Evolutionary conservation across 148 eudicot species (phyloP).

Genomic region (Vaccinium corymbosum): DNA sequence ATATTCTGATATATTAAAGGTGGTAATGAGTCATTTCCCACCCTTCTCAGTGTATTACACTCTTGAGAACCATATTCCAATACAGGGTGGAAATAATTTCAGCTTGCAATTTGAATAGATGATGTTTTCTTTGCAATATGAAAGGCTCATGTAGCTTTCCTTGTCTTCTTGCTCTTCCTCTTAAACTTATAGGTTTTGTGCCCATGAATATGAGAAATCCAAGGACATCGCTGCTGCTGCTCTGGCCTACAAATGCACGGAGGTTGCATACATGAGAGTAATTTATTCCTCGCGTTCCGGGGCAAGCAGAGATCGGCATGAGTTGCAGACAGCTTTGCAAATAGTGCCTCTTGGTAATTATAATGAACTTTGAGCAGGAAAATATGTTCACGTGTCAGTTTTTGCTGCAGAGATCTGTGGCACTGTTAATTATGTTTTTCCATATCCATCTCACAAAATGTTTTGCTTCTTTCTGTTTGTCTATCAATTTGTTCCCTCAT

Average conservation of each 20-base stretch:
- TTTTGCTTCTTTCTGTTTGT: not conserved
- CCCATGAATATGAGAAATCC: slow-evolving; percentile 78
- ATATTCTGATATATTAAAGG: not conserved
- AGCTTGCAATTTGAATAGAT: slow-evolving; percentile 5
- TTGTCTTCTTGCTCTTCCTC: slow-evolving; percentile 8
- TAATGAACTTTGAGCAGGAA: not conserved
- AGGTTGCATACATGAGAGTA: slow-evolving; percentile 85
- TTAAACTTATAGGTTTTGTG: slow-evolving; percentile 61
- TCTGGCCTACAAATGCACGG: slow-evolving; percentile 92
- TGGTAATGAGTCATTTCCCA: not conserved
- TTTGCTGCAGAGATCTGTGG: not conserved
- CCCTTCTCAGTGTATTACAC: not conserved
- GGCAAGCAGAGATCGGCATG: slow-evolving; percentile 72
- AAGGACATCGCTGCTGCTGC: slow-evolving; percentile 95
- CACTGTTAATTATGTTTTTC: not conserved
- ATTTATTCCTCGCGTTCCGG: slow-evolving; percentile 53
- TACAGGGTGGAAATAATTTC: not conserved
- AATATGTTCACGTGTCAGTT: not conserved
- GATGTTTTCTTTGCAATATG: slow-evolving; percentile 9
- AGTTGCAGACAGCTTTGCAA: slow-evolving; percentile 71
- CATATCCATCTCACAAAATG: not conserved
- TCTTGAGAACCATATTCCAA: not conserved
- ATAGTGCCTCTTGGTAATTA: slow-evolving; percentile 72
- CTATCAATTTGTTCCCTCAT: not conserved
- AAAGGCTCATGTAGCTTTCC: slow-evolving; percentile 8